phyloP scores from a whole-genome alignment of 768 basidiomycete genomes.

The Pleurotus pulmonarius region DNA sequence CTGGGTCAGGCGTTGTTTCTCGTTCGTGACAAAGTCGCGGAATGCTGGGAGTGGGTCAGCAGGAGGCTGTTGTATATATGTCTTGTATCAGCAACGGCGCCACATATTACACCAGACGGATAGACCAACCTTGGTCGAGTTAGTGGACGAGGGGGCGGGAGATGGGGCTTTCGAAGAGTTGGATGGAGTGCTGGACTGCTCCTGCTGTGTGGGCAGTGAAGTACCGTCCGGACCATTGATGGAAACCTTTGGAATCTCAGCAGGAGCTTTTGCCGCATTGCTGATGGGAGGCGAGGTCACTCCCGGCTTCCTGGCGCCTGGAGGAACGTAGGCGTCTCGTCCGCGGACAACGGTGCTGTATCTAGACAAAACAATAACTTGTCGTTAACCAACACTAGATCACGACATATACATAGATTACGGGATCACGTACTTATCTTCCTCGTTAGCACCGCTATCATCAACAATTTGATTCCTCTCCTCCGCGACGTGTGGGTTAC shows the following conservation, averaged over 20 bases:
- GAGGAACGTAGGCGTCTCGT: slow-evolving; percentile 90
- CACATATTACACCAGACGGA: not conserved
- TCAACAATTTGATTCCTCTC: slow-evolving; percentile 70
- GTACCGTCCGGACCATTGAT: slow-evolving; percentile 77
- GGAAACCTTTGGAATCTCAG: slow-evolving; percentile 68
- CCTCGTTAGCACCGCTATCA: slow-evolving; percentile 81
- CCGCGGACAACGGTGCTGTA: slow-evolving; percentile 91
- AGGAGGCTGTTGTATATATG: slow-evolving; percentile 44
- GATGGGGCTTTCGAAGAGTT: slow-evolving; percentile 62
- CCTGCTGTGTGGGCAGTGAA: slow-evolving; percentile 33
- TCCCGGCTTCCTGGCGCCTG: slow-evolving; percentile 68
- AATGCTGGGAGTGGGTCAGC: slow-evolving; percentile 81
- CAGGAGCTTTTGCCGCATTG: slow-evolving; percentile 24
- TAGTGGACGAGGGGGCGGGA: slow-evolving; percentile 45
- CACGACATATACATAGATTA: slow-evolving; percentile 8
- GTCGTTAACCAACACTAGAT: slow-evolving; percentile 4
- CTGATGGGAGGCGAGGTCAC: slow-evolving; percentile 21
- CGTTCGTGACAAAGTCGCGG: slow-evolving; percentile 88
- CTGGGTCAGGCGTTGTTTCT: slow-evolving; percentile 85
- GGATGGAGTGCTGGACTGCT: slow-evolving; percentile 27
- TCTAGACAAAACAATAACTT: slow-evolving; percentile 38
- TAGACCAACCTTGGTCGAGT: slow-evolving; percentile 45
- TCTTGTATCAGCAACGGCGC: slow-evolving; percentile 8
- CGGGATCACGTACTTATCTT: slow-evolving; percentile 75
- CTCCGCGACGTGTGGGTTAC: slow-evolving; percentile 86